Evolutionary conservation across 2,329 filamentous ascomycete species (phyloP), one percentile per base, ranked within the genome.

Genomic region (Colletotrichum camelliae): DNA sequence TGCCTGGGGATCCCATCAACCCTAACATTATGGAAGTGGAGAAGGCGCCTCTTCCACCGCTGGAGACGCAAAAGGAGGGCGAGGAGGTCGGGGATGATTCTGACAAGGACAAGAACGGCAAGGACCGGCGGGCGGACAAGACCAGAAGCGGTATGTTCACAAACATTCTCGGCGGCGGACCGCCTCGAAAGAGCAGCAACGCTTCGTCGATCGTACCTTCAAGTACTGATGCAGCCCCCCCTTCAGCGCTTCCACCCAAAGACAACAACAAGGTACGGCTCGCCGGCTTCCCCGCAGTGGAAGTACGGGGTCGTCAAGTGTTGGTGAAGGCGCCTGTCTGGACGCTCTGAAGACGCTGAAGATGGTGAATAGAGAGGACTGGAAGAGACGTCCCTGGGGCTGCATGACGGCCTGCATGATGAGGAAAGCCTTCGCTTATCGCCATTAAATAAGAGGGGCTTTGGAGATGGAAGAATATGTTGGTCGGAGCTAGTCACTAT

Each of bases 11-110:
- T 60, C 84, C 89, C 57, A 88, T 98, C 73, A 89, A 93, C 76
- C 87, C 92, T 3, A 90, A 93, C 6, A 89, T 94, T 77, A 98
- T 98, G 96, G 97, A 98, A 81, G 86, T 95, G 5, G 97, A 98
- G 83, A 91, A 98, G 86, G 84, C 86, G 13, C 89, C 89, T 0
- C 86, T 96, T 43, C 94, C 94, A 1, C 85, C 91, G 1, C 84
- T 96, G 52, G 89, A 89, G 61, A 86, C 80, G 76, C 74, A 74
- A 12, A 76, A 76, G 24, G 85, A 88, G n/a, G 82, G 81, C 18
- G 84, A 85, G 8, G 88, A 87, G 4, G 86, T 86, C 21, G 82
- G 82, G 7, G 86, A 86, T 39, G 85, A 84, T 39, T 84, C 83
- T 16, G 84, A 84, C 3, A 87, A 87, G 81, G 84, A 88, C 73